Percentiles rank a stretch among this genome's conserved stretches.
phyloP scores from a whole-genome alignment of 345 rosid genomes.

The Rhodomyrtus tomentosa region DNA sequence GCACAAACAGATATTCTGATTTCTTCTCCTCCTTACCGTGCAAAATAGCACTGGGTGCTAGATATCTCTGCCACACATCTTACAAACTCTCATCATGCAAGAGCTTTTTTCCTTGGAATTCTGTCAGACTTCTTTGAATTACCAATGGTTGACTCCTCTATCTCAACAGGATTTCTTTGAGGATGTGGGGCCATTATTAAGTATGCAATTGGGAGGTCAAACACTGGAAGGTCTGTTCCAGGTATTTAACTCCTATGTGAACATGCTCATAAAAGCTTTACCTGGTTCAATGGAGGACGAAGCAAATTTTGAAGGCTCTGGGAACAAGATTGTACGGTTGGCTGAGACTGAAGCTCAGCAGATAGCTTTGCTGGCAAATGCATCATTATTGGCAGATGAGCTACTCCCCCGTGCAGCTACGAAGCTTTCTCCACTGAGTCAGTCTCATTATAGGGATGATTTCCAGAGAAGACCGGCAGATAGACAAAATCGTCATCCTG shows the following conservation, averaged over 20 bases:
- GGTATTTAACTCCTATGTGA: slow-evolving; percentile 82
- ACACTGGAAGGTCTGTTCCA: slow-evolving; percentile 88
- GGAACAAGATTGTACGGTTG: slow-evolving; percentile 76
- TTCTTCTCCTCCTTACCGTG: background rate
- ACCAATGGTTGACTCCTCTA: background rate
- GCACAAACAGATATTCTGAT: background rate
- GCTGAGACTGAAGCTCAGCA: slow-evolving; percentile 96
- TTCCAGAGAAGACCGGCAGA: slow-evolving; percentile 56
- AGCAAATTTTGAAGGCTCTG: slow-evolving; percentile 61
- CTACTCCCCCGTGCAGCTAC: slow-evolving; percentile 96
- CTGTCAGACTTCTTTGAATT: background rate
- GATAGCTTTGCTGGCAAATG: slow-evolving; percentile 95
- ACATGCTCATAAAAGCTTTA: slow-evolving; percentile 82
- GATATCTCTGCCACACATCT: background rate
- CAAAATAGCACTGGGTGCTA: background rate
- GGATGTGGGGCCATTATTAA: slow-evolving; percentile 93
- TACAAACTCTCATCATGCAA: background rate
- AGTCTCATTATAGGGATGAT: slow-evolving; percentile 53
- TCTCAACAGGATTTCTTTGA: slow-evolving; percentile 83
- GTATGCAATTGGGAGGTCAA: slow-evolving; percentile 97
- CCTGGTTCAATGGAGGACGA: slow-evolving; percentile 98
- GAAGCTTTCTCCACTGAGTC: slow-evolving; percentile 70
- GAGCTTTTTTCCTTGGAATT: background rate
- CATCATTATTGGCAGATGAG: slow-evolving; percentile 92
- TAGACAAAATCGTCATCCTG: slow-evolving; percentile 94